Percentiles rank a stretch among this genome's conserved stretches.
Conservation (phyloP, 2,329 filamentous ascomycete genomes). For the Trichoderma sp. region DNA sequence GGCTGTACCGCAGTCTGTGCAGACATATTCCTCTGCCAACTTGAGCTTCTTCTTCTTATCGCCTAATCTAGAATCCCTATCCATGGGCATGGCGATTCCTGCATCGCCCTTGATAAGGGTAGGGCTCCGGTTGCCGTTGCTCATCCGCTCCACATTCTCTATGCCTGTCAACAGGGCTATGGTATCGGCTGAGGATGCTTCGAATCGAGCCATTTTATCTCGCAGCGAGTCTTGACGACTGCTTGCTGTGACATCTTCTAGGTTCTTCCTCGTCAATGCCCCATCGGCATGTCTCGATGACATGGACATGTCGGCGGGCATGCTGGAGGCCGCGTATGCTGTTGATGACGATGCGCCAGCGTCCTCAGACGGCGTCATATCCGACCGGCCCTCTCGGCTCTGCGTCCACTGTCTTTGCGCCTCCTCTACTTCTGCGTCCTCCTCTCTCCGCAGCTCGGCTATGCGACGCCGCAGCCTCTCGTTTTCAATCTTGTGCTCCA, state of each 20-base stretch:
- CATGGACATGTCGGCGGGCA: conserved; percentile 47
- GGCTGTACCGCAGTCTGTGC: conserved; percentile 76
- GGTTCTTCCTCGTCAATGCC: conserved; percentile 73
- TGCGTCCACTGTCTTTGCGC: conserved; percentile 59
- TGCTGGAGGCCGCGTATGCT: conserved; percentile 29
- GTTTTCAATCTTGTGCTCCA: conserved; percentile 97
- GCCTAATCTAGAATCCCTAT: conserved; percentile 67
- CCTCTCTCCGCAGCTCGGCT: conserved; percentile 78
- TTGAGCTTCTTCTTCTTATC: conserved; percentile 91
- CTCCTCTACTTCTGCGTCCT: conserved; percentile 73
- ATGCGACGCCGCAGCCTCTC: conserved; percentile 82
- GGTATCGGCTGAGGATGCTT: conserved; percentile 69
- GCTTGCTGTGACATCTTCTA: conserved; percentile 67
- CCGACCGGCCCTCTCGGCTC: conserved; percentile 55
- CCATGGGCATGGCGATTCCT: conserved; percentile 78
- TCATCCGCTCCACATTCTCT: conserved; percentile 87
- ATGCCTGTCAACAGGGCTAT: conserved; percentile 92
- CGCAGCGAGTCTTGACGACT: conserved; percentile 70
- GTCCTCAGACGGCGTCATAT: conserved; percentile 50
- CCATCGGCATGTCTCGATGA: conserved; percentile 67
- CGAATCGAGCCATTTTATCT: conserved; percentile 81
- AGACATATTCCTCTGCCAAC: conserved; percentile 82
- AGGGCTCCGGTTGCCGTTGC: conserved; percentile 78
- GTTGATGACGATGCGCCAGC: conserved; percentile 36
- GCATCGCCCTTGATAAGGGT: conserved; percentile 80